A percentile compares a stretch with the other conserved stretches of the same genome.
Evolutionary conservation across 345 rosid species (phyloP).

Genomic region (Arabidopsis suecica): DNA sequence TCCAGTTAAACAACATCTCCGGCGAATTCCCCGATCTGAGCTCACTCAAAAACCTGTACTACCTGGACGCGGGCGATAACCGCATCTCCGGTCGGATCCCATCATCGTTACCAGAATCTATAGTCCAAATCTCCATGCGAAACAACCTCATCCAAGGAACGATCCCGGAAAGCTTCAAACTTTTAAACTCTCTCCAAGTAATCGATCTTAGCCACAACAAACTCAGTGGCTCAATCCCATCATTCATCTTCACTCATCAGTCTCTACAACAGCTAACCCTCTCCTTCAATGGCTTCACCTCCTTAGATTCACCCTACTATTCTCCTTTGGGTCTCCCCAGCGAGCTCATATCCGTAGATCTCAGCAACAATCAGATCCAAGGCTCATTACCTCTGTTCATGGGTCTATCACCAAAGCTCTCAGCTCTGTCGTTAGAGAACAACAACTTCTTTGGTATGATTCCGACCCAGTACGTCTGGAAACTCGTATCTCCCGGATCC

Average conservation of each 20-base stretch:
- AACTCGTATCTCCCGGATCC: slow-evolving; percentile 50
- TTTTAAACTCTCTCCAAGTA: slow-evolving; percentile 56
- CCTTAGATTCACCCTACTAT: slow-evolving; percentile 58
- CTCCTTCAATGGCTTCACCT: slow-evolving; percentile 65
- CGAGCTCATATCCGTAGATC: slow-evolving; percentile 60
- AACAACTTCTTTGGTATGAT: slow-evolving; percentile 63
- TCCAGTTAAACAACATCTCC: slow-evolving; percentile 66
- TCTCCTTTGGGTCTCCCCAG: slow-evolving; percentile 42
- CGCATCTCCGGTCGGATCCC: slow-evolving; percentile 69
- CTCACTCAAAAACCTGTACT: slow-evolving; percentile 58
- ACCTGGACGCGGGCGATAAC: slow-evolving; percentile 75
- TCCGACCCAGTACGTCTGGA: slow-evolving; percentile 64
- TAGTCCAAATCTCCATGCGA: slow-evolving; percentile 75
- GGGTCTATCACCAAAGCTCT: slow-evolving; percentile 55
- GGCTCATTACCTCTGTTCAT: slow-evolving; percentile 56
- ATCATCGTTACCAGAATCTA: slow-evolving; percentile 51
- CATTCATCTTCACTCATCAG: slow-evolving; percentile 60
- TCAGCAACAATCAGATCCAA: slow-evolving; percentile 57
- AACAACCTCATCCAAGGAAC: slow-evolving; percentile 66
- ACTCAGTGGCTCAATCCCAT: slow-evolving; percentile 60
- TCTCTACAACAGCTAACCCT: slow-evolving; percentile 84
- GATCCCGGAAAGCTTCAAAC: slow-evolving; percentile 53
- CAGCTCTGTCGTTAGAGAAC: slow-evolving; percentile 60
- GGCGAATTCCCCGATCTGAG: slow-evolving; percentile 71
- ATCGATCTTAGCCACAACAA: slow-evolving; percentile 73